phyloP scores from a whole-genome alignment of 768 basidiomycete genomes.

The Lyophyllum shimeji region DNA sequence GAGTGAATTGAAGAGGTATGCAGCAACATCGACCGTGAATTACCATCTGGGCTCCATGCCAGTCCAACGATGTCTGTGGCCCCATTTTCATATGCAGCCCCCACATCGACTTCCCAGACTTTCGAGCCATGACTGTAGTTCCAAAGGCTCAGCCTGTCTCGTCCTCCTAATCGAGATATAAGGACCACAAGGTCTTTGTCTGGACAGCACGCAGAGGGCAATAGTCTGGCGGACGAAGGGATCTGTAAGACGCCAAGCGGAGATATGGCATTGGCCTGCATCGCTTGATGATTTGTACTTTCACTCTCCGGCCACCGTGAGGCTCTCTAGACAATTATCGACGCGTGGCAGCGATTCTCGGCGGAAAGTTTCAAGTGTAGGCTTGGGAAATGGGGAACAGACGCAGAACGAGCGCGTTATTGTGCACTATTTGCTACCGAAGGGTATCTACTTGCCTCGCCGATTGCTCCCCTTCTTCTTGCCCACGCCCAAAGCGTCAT shows the following conservation, averaged over 20 bases:
- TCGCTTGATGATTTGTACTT: slow-evolving; percentile 16
- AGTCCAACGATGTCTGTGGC: slow-evolving; percentile 56
- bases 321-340: not conserved
- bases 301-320: not conserved
- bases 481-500: slow-evolving; percentile 52
- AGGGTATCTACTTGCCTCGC: slow-evolving; percentile 18
- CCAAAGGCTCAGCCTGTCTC: slow-evolving; percentile 76
- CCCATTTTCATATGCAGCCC: slow-evolving; percentile 35
- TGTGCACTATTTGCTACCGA: not conserved
- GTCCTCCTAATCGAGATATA: slow-evolving; percentile 63
- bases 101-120: slow-evolving; percentile 80
- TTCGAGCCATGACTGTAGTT: slow-evolving; percentile 72
- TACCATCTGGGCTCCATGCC: slow-evolving; percentile 86
- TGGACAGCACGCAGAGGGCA: slow-evolving; percentile 73
- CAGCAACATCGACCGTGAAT: slow-evolving; percentile 11
- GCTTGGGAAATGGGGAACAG: not conserved
- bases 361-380: too few relatives aligned
- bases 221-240: slow-evolving; percentile 55
- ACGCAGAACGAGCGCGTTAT: not conserved
- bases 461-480: slow-evolving; percentile 48
- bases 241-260: slow-evolving; percentile 58
- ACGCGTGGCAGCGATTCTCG: too few relatives aligned
- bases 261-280: slow-evolving; percentile 51
- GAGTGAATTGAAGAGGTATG: slow-evolving; percentile 7
- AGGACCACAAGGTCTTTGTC: slow-evolving; percentile 80